These are phyloP conservation scores for Microcyclosporella mali DNA, from an alignment of 2,329 filamentous ascomycete genomes.

Conservation along the genomic window DNA sequence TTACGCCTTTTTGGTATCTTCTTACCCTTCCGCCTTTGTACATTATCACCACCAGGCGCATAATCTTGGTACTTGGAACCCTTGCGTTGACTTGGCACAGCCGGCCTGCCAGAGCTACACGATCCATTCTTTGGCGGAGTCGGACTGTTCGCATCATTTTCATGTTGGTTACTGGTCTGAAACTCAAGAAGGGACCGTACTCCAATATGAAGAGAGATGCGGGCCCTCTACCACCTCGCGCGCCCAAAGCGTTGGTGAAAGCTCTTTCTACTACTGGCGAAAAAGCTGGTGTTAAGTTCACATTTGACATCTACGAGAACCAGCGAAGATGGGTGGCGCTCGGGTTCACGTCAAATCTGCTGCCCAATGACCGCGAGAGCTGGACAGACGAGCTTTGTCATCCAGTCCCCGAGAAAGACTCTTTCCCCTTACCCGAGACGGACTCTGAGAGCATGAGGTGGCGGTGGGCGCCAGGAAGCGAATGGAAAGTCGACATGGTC, in stretches of 20 bases:
- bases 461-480: constrained; percentile 78
- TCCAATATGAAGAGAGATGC: too few relatives aligned
- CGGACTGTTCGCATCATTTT: constrained; percentile 63
- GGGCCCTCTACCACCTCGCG: constrained; percentile 15
- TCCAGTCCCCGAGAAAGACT: constrained; percentile 65
- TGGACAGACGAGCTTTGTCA: constrained; percentile 98
- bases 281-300: constrained; percentile 78
- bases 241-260: constrained; percentile 18
- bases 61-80: constrained; percentile 81
- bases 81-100: constrained; percentile 88
- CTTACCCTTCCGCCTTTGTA: constrained; percentile 76
- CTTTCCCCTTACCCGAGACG: constrained; percentile 62
- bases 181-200: constrained; percentile 26
- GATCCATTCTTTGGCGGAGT: constrained; percentile 87
- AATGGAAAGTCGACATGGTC: constrained; percentile 80
- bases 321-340: constrained; percentile 91
- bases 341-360: constrained; percentile 87
- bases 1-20: constrained; percentile 81
- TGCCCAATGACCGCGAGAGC: constrained; percentile 79
- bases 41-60: constrained; percentile 78
- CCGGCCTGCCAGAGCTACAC: constrained; percentile 72
- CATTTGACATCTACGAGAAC: constrained; percentile 94
- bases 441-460: constrained; percentile 58
- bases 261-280: constrained; percentile 39
- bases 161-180: constrained; percentile 70